Evolutionary conservation across 495 filamentous ascomycete genomes (phyloP), one percentile per base, ranked within the genome.

Genomic region (Penicillium canariense): DNA sequence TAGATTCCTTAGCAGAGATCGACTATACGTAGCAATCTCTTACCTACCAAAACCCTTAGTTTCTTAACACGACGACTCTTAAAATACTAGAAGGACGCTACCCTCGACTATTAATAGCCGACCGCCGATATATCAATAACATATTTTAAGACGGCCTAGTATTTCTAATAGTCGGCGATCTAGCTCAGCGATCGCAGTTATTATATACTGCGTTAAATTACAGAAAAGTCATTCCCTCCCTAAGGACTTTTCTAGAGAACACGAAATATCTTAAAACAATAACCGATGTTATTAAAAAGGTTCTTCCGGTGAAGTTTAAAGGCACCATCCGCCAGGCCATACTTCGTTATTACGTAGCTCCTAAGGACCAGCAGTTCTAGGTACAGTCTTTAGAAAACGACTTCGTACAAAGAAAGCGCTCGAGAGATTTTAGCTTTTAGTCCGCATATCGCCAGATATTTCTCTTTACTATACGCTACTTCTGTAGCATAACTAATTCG

Each of bases 391-490:
- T 5, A n/a, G 32, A 35, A 5, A 35, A 35, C 10, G 32, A 35
- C 3, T 35, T 35, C 14, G 32, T 2, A 2, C 2, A 35, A 35
- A 35, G 32, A 35, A 5, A 35, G 6, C 6, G 32, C 6, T n/a
- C 1, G 2, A 35, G 32, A 3, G 32, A 35, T 2, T 1, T 2
- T 40, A 48, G 4, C 7, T 50, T 54, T 10, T 59, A 48, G 55
- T 44, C 52, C 5, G 53, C 58, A 8, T 67, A 67, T 36, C 51
- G 52, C 11, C 57, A 67, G 42, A 12, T 59, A 2, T 67, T 56
- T 43, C 61, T 67, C 2, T 67, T 61, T 17, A 28, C 50, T 6
- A 57, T 63, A 30, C 61, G 61, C 12, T 50, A 67, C 39, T 67
- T 67, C 31, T 59, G 25, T 38, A 35, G 45, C 4, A 31, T 69